A percentile compares a stretch with the other conserved stretches of the same genome.
Conservation (phyloP, 75 land plant species). For the Picea sitchensis region DNA sequence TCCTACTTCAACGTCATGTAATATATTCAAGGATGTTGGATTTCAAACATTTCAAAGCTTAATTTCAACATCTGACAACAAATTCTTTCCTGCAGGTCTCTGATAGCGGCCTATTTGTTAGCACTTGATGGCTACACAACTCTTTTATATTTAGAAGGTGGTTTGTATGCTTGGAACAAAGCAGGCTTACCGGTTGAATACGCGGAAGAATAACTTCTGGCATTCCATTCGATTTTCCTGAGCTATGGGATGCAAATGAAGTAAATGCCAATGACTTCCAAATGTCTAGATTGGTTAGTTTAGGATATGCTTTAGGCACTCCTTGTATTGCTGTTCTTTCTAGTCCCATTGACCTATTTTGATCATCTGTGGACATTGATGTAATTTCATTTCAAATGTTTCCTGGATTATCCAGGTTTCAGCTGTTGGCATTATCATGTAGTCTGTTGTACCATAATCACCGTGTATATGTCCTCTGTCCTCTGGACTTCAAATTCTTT, state of each 20-base stretch:
- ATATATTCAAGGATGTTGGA: neutral
- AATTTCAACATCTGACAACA: neutral
- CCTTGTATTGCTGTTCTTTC: too few species aligned
- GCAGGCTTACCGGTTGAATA: slow-evolving; percentile 61
- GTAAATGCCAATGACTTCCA: neutral
- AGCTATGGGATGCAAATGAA: neutral
- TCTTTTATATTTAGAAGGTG: slow-evolving; percentile 88
- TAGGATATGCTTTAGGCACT: too few species aligned
- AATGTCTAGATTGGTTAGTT: too few species aligned
- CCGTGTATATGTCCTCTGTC: neutral
- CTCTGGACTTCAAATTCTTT: neutral
- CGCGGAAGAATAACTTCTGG: neutral
- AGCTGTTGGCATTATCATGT: neutral
- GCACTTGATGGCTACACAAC: slow-evolving; percentile 79
- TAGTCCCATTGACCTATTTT: too few species aligned
- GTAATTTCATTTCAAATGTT: neutral
- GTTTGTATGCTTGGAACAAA: slow-evolving; percentile 83
- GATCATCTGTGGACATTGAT: too few species aligned
- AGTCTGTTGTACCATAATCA: neutral
- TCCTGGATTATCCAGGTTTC: neutral
- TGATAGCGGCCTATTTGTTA: slow-evolving; percentile 93
- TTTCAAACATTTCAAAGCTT: neutral
- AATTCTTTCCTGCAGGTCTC: slow-evolving; percentile 53
- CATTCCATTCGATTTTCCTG: neutral
- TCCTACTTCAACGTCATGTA: neutral